Evolutionary conservation across 768 basidiomycete species (phyloP).

Genomic region (Fomitopsis pulvina): DNA sequence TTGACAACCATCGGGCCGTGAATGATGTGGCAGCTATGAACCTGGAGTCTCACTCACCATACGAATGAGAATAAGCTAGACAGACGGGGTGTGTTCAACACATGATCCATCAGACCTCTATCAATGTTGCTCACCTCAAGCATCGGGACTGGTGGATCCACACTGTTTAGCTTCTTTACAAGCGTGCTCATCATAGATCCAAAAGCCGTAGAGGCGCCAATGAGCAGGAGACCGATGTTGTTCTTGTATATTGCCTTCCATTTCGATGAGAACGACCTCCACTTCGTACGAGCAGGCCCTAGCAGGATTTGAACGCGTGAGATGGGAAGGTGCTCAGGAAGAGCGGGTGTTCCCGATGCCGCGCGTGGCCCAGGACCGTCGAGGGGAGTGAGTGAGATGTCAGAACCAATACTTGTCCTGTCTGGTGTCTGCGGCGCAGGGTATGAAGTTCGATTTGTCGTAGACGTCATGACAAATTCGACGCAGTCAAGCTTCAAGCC

Average conservation of each 20-base stretch:
- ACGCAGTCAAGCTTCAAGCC: too few relatives aligned
- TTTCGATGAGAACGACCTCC: not conserved
- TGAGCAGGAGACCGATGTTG: constrained; percentile 57
- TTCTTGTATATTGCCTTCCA: constrained; percentile 13
- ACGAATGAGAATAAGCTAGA: constrained; percentile 46
- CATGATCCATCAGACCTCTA: not conserved
- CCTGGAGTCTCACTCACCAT: constrained; percentile 36
- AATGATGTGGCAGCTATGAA: not conserved
- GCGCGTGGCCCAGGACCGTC: too few relatives aligned
- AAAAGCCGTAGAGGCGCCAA: constrained; percentile 51
- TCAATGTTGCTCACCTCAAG: constrained; percentile 36
- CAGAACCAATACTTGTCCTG: too few relatives aligned
- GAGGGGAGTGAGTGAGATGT: too few relatives aligned
- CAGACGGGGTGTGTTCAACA: not conserved
- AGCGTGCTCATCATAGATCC: constrained; percentile 53
- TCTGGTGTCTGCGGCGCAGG: too few relatives aligned
- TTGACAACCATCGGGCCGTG: constrained; percentile 12
- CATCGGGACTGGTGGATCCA: constrained; percentile 51
- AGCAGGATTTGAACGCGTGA: too few relatives aligned
- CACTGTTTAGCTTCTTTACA: constrained; percentile 53
- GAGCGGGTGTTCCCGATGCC: too few relatives aligned
- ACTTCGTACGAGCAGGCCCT: too few relatives aligned
- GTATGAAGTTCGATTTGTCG: too few relatives aligned
- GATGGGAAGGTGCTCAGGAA: too few relatives aligned
- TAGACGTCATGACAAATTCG: too few relatives aligned